These are phyloP conservation scores for Fraxinus nigra DNA, from an alignment of 305 asterid genomes.

Conservation along the genomic window DNA sequence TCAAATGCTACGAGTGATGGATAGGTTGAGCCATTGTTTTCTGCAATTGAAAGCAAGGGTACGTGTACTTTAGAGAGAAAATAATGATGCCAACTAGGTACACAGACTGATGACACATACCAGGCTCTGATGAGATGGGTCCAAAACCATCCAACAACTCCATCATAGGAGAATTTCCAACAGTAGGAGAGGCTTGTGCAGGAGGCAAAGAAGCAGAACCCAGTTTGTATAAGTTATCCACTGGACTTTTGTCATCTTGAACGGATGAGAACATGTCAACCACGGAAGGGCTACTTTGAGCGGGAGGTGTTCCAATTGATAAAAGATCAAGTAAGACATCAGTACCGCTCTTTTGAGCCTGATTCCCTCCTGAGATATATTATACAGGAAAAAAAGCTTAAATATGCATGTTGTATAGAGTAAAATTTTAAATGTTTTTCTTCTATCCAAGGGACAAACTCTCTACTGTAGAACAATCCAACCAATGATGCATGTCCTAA, in stretches of 20 bases:
- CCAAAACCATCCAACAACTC: constrained; percentile 77
- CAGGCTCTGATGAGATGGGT: constrained; percentile 47
- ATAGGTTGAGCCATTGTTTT: constrained; percentile 56
- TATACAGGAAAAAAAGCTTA: constrained; percentile 12
- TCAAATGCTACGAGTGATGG: constrained; percentile 82
- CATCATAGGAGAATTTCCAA: constrained; percentile 65
- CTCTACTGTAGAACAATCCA: neutral
- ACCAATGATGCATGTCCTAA: neutral
- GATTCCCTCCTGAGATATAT: constrained; percentile 55
- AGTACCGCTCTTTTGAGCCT: constrained; percentile 53
- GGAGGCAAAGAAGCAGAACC: constrained; percentile 50
- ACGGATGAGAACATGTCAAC: constrained; percentile 45
- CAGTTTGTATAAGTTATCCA: constrained; percentile 46
- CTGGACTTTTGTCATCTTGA: constrained; percentile 45
- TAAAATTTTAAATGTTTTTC: neutral
- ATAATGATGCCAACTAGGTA: constrained; percentile 1
- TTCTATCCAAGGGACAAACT: neutral
- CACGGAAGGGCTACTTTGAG: constrained; percentile 50
- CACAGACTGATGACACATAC: constrained; percentile 31
- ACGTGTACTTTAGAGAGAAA: neutral
- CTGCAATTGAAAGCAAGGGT: constrained; percentile 43
- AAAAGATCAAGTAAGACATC: constrained; percentile 80
- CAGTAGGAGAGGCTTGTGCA: constrained; percentile 34
- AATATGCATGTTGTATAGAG: neutral
- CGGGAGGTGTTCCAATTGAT: constrained; percentile 77